Evolutionary conservation across 1,139 yeast species (phyloP).

Genomic region (Taphrina sp.): DNA sequence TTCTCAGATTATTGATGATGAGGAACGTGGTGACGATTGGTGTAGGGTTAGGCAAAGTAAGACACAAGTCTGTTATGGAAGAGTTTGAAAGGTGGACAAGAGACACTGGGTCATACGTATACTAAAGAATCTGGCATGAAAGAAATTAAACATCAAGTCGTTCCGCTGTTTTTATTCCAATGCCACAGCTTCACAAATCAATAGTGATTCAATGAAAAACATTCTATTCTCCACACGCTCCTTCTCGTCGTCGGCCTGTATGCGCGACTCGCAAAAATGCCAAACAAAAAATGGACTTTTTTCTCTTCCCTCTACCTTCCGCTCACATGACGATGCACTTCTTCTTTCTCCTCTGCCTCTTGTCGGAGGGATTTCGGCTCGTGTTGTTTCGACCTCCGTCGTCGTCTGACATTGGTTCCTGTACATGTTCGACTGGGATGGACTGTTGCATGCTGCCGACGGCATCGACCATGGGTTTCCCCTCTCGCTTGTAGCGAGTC

Average conservation of each 20-base stretch:
- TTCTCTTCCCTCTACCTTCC: not conserved
- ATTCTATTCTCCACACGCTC: too few relatives aligned
- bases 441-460: not conserved
- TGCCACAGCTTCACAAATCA: not conserved
- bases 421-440: not conserved
- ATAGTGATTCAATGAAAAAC: not conserved
- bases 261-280: too few relatives aligned
- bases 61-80: too few relatives aligned
- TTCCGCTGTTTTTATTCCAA: not conserved
- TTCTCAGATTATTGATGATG: too few relatives aligned
- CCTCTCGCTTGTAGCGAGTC: too few relatives aligned
- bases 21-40: too few relatives aligned
- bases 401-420: too few relatives aligned
- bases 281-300: not conserved
- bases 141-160: not conserved
- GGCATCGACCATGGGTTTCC: not conserved
- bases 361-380: not conserved
- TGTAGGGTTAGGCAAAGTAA: too few relatives aligned
- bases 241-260: too few relatives aligned
- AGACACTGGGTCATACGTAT: too few relatives aligned
- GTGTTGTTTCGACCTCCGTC: not conserved
- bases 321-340: slow-evolving; percentile 27
- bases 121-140: not conserved
- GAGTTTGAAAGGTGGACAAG: too few relatives aligned
- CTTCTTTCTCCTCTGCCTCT: slow-evolving; percentile 4